Conservation (phyloP, 352 stramenopile species). For the Phytophthora macrochlamydospora region DNA sequence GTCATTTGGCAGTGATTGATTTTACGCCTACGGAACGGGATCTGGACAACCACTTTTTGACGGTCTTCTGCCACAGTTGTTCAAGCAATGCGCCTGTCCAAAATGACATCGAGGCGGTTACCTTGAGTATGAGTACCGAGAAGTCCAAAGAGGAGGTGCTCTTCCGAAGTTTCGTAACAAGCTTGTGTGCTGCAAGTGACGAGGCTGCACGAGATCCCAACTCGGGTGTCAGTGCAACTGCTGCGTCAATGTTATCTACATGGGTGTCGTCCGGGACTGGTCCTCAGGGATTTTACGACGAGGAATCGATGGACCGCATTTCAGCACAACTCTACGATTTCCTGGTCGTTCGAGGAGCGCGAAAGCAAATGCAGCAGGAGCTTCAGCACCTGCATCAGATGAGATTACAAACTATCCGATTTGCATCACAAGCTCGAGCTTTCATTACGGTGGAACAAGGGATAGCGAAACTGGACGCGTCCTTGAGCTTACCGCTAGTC, state of each 20-base stretch:
- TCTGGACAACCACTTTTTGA: constrained; percentile 44
- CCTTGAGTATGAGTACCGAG: constrained; percentile 15
- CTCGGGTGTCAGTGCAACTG: constrained; percentile 5
- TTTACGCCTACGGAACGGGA: constrained; percentile 43
- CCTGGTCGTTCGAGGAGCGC: constrained; percentile 13
- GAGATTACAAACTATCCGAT: constrained; percentile 16
- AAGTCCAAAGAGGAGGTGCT: constrained; percentile 22
- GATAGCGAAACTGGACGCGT: constrained; percentile 15
- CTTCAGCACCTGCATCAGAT: constrained; percentile 12
- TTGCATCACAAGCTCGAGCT: constrained; percentile 27
- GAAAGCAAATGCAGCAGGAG: constrained; percentile 18
- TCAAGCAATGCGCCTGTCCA: constrained; percentile 2
- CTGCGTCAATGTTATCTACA: constrained; percentile 24
- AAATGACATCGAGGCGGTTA: constrained; percentile 20
- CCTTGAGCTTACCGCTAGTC: constrained; percentile 21
- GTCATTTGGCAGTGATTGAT: constrained; percentile 50
- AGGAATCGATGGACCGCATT: constrained; percentile 41
- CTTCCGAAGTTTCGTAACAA: constrained; percentile 21
- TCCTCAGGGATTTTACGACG: constrained; percentile 21
- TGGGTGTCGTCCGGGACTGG: constrained; percentile 26
- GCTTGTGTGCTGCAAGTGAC: constrained; percentile 26
- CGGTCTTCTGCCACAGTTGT: constrained; percentile 29
- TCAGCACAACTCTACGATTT: constrained; percentile 35
- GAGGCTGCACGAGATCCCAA: constrained; percentile 13
- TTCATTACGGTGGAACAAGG: constrained; percentile 30